A percentile compares a stretch with the other conserved stretches of the same genome.
Conservation (phyloP, 2,329 filamentous ascomycete species). For the Thelonectria rubi region DNA sequence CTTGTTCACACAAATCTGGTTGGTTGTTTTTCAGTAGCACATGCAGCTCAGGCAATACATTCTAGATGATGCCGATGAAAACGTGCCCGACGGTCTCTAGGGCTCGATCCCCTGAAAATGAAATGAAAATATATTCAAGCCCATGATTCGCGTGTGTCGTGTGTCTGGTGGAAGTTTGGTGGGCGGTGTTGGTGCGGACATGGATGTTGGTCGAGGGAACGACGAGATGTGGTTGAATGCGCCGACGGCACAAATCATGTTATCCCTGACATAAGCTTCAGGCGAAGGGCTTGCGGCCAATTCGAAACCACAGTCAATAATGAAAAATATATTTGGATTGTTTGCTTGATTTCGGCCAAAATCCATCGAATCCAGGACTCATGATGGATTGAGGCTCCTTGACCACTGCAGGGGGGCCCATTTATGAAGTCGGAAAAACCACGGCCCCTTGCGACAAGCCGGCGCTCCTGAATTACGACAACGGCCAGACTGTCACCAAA, state of each 20-base stretch:
- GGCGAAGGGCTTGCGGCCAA: neutral
- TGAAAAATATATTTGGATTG: neutral
- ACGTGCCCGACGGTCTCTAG: conserved; percentile 32
- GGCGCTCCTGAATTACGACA: conserved; percentile 47
- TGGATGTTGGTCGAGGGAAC: neutral
- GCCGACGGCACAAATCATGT: too few species aligned
- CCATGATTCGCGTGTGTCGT: neutral
- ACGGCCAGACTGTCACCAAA: conserved; percentile 44
- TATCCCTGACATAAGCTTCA: neutral
- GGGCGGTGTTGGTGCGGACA: neutral
- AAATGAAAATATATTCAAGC: conserved; percentile 31
- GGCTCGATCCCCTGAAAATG: conserved; percentile 24
- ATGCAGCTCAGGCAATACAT: conserved; percentile 50
- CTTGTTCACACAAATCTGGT: conserved; percentile 49
- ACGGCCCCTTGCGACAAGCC: conserved; percentile 35
- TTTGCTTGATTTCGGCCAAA: neutral
- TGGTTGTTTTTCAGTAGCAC: conserved; percentile 53
- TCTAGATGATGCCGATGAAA: conserved; percentile 49
- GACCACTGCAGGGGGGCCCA: neutral
- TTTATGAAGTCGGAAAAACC: conserved; percentile 36
- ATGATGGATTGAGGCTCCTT: conserved; percentile 8
- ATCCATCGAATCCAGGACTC: conserved; percentile 26
- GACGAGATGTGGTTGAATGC: neutral
- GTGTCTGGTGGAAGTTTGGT: neutral
- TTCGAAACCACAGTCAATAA: neutral